A percentile compares a stretch with the other conserved stretches of the same genome.
phyloP scores from a whole-genome alignment of 192 early-diverging fungal genomes.

The Thamnidium elegans region DNA sequence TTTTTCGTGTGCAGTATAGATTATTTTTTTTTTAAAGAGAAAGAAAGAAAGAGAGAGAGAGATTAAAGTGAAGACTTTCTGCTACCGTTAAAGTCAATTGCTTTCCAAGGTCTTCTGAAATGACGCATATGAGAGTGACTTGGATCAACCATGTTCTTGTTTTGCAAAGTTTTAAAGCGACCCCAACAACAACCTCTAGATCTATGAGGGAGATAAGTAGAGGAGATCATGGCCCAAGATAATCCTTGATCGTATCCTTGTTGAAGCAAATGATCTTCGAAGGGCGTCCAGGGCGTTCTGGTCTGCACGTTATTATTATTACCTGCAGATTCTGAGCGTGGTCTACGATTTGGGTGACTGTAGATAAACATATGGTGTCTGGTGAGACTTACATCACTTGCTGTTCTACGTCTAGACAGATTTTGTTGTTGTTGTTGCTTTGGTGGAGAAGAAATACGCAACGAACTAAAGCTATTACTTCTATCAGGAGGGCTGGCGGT shows the following conservation, averaged over 20 bases:
- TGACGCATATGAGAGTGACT: conserved; percentile 18
- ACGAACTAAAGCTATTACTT: conserved; percentile 3
- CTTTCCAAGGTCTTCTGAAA: conserved; percentile 21
- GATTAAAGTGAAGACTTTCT: conserved; percentile 5
- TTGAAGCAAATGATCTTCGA: conserved; percentile 26
- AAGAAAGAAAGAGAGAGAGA: background rate
- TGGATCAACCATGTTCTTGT: conserved; percentile 18
- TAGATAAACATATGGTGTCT: conserved; percentile 18
- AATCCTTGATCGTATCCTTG: conserved; percentile 30
- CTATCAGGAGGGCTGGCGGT: background rate
- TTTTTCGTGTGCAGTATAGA: background rate
- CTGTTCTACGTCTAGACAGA: conserved; percentile 1
- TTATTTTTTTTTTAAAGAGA: background rate
- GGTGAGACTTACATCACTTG: conserved; percentile 11
- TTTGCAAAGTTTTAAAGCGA: conserved; percentile 27
- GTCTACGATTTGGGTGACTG: conserved; percentile 4
- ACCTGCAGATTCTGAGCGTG: background rate
- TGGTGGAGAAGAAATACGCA: background rate
- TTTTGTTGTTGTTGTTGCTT: background rate
- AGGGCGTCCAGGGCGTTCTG: conserved; percentile 26
- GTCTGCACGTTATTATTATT: conserved; percentile 16
- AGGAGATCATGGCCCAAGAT: conserved; percentile 31
- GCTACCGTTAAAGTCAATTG: conserved; percentile 12
- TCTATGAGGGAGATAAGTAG: conserved; percentile 24
- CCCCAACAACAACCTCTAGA: conserved; percentile 32